phyloP scores from a whole-genome alignment of 805 yeast genomes.

The Metschnikowia cubensis region DNA sequence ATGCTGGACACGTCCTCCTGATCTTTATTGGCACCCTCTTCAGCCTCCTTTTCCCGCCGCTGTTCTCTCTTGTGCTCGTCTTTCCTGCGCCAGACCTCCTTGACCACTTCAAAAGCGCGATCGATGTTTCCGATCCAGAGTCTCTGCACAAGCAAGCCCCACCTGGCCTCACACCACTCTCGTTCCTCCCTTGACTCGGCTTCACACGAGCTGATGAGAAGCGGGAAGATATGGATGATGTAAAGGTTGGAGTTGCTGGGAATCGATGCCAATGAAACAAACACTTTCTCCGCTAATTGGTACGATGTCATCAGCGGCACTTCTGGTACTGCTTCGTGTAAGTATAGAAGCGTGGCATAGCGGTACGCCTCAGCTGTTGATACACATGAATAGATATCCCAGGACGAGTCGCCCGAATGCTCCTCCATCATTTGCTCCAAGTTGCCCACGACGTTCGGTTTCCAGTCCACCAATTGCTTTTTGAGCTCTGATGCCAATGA shows the following conservation, averaged over 20 bases:
- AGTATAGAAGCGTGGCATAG: constrained; percentile 52
- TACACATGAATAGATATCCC: constrained; percentile 57
- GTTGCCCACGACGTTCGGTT: constrained; percentile 42
- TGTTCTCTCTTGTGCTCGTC: constrained; percentile 37
- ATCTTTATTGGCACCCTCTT: constrained; percentile 7
- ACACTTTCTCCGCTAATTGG: constrained; percentile 54
- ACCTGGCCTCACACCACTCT: constrained; percentile 55
- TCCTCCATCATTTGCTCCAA: constrained; percentile 32
- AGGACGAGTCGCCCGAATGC: constrained; percentile 21
- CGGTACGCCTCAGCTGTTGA: constrained; percentile 71
- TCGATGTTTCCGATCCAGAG: constrained; percentile 68
- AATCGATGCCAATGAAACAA: constrained; percentile 58
- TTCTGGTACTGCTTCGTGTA: constrained; percentile 71
- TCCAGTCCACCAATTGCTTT: constrained; percentile 53
- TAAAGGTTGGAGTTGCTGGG: constrained; percentile 55
- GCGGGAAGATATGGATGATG: constrained; percentile 61
- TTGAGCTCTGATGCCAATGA: constrained; percentile 54
- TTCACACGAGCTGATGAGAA: constrained; percentile 64
- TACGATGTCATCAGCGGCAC: constrained; percentile 53
- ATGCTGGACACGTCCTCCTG: constrained; percentile 10
- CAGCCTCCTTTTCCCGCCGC: constrained; percentile 15
- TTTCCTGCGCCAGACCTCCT: constrained; percentile 67
- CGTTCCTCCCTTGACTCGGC: constrained; percentile 56
- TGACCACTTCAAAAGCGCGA: constrained; percentile 61
- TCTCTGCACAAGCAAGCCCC: constrained; percentile 50